phyloP scores from a whole-genome alignment of 2,329 filamentous ascomycete species.

The Dothistroma septosporum region DNA sequence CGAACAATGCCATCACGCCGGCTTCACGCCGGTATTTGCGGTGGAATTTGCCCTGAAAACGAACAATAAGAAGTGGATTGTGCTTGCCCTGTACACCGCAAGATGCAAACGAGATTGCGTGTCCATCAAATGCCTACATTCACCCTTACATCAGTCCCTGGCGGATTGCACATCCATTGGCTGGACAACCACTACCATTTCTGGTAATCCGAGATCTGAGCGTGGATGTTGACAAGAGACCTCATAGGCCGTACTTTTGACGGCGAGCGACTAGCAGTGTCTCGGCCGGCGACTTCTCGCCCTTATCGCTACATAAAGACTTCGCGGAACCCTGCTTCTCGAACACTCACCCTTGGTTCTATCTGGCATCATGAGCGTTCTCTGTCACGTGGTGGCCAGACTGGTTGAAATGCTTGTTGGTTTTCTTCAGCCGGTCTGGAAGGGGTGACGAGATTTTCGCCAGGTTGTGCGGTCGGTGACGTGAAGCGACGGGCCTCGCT shows the following conservation, averaged over 20 bases:
- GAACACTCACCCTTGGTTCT: neutral
- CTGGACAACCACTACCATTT: neutral
- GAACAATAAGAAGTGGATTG: neutral
- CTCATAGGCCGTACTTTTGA: neutral
- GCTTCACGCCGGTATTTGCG: too few species aligned
- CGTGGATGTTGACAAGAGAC: neutral
- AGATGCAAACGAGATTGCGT: neutral
- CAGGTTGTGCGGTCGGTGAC: neutral
- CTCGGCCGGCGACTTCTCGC: neutral
- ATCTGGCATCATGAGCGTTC: neutral
- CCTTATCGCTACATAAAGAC: neutral
- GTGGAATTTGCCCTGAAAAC: too few species aligned
- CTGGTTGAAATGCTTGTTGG: neutral
- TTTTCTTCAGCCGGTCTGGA: too few species aligned
- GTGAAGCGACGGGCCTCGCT: neutral
- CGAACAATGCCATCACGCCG: too few species aligned
- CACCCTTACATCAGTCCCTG: neutral
- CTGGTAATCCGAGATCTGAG: neutral
- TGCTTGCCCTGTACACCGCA: neutral
- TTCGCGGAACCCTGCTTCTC: neutral
- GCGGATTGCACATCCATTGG: neutral
- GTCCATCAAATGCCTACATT: neutral
- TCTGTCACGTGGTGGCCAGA: neutral
- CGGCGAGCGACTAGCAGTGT: neutral
- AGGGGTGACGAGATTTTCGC: neutral